Evolutionary conservation across 805 yeast genomes (phyloP), one percentile per base, ranked within the genome.

Genomic region (Millerago galiae): DNA sequence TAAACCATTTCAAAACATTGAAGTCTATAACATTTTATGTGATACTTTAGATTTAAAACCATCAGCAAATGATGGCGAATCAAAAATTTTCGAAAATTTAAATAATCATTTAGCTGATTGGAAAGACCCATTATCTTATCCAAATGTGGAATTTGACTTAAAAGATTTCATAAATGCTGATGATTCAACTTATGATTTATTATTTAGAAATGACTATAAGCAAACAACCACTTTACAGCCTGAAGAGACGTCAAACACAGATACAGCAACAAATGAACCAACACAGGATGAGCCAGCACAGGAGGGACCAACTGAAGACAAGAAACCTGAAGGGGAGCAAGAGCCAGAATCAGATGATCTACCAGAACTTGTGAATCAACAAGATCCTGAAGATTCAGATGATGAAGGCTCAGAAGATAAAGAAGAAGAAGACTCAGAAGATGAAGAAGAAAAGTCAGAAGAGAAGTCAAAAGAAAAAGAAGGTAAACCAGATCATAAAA

Each of bases 11-110:
- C 63, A 70, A 10, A 91, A 88, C 58, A 67, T 74, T 12, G 85
- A 88, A 46, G 70, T 90, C 5, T 90, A 87, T 61, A 77, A 81
- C 50, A 70, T 90, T 18, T 45, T 90, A 2, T 83, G 95, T 61
- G 83, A 83, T 13, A 68, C 83, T 2, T 62, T 85, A 42, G 64
- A 63, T 25, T 49, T 75, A 17, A 37, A 12, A 4, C 82, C 88
- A 0, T 66, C 79, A 8, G 60, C 71, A 1, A 83, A 81, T 51
- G 83, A 83, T 51, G 91, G 91, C 1, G 59, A 77, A 0, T 35
- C 35, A 5, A 48, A 46, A 17, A 43, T 67, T 14, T 53, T 69
- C 5, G 40, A 44, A 10, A 40, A 46, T 3, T n/a, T 7, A 8
- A 17, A 10, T 1, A 66, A 68, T 42, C 33, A 52, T 1, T 56